Evolutionary conservation across 2,329 filamentous ascomycete genomes (phyloP).

Genomic region (Penicillium sp.): DNA sequence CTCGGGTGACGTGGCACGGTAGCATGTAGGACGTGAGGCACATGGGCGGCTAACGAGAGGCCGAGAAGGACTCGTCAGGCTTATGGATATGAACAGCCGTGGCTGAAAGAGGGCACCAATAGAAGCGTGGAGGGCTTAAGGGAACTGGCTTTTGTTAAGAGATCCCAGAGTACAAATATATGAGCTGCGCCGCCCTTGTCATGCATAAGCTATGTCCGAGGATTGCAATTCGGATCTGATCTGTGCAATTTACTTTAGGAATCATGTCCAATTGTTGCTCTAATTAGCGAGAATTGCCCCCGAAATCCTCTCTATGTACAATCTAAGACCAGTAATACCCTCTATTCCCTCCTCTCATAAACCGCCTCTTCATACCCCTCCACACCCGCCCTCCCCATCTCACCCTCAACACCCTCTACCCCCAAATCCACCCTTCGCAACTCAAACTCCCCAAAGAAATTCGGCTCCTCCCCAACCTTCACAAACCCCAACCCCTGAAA

Average conservation of each 20-base stretch:
- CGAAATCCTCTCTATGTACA: not conserved
- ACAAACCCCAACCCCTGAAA: conserved; percentile 59
- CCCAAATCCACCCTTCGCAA: conserved; percentile 42
- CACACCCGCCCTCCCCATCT: conserved; percentile 32
- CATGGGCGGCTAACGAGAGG: too few species aligned
- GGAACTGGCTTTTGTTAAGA: too few species aligned
- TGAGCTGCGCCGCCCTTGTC: too few species aligned
- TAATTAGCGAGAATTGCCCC: not conserved
- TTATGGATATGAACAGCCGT: too few species aligned
- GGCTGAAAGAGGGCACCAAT: too few species aligned
- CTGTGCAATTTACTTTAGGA: not conserved
- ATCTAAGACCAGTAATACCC: not conserved
- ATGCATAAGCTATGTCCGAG: too few species aligned
- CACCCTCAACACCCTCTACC: conserved; percentile 21
- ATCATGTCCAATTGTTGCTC: not conserved
- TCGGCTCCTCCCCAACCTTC: conserved; percentile 48
- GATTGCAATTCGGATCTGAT: too few species aligned
- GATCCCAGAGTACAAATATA: too few species aligned
- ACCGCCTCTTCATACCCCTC: conserved; percentile 36
- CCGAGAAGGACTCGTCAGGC: too few species aligned
- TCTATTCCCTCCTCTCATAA: conserved; percentile 30
- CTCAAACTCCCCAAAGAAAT: conserved; percentile 67
- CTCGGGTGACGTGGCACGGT: too few species aligned
- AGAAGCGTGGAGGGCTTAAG: too few species aligned
- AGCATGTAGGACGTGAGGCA: too few species aligned